Conservation (phyloP, 1,284 basidiomycete genomes). For the Tilletia walkeri region DNA sequence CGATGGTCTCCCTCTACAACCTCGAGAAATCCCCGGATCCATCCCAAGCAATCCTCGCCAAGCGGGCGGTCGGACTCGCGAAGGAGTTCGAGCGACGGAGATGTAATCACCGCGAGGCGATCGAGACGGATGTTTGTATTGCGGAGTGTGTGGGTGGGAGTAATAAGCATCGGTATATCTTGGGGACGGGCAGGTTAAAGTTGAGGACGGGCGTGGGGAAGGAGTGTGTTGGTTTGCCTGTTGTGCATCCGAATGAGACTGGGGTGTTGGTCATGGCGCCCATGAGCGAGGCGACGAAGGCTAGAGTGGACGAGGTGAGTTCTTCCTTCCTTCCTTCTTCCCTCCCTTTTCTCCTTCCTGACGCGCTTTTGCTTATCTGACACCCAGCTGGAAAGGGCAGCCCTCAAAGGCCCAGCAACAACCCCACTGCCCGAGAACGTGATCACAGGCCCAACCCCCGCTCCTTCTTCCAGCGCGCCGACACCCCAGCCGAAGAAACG, state of each 20-base stretch:
- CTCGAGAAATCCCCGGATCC: slow-evolving; percentile 56
- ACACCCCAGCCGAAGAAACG: slow-evolving; percentile 59
- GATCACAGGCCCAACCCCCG: slow-evolving; percentile 5
- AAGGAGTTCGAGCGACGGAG: slow-evolving; percentile 6
- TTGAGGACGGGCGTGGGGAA: slow-evolving; percentile 33
- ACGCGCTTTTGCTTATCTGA: neutral
- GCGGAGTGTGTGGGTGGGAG: slow-evolving; percentile 64
- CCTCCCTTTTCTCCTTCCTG: slow-evolving; percentile 2
- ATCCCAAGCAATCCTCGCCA: neutral
- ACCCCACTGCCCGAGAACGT: neutral
- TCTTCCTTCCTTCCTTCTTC: neutral
- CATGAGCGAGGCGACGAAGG: slow-evolving; percentile 45
- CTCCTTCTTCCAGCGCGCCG: neutral
- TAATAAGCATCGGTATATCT: slow-evolving; percentile 53
- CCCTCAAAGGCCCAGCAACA: neutral
- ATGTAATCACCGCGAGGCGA: slow-evolving; percentile 84
- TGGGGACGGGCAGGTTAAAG: slow-evolving; percentile 34
- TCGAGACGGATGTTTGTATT: slow-evolving; percentile 80
- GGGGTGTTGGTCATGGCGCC: slow-evolving; percentile 53
- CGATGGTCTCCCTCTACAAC: slow-evolving; percentile 50
- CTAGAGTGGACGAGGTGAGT: slow-evolving; percentile 32
- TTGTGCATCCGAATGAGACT: slow-evolving; percentile 48
- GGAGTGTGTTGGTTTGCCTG: slow-evolving; percentile 37
- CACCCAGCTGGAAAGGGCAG: neutral
- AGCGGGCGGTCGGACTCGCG: neutral